Base-by-base conservation (phyloP, 2,329 filamentous ascomycete genomes). In the Colletotrichum coccodes region DNA sequence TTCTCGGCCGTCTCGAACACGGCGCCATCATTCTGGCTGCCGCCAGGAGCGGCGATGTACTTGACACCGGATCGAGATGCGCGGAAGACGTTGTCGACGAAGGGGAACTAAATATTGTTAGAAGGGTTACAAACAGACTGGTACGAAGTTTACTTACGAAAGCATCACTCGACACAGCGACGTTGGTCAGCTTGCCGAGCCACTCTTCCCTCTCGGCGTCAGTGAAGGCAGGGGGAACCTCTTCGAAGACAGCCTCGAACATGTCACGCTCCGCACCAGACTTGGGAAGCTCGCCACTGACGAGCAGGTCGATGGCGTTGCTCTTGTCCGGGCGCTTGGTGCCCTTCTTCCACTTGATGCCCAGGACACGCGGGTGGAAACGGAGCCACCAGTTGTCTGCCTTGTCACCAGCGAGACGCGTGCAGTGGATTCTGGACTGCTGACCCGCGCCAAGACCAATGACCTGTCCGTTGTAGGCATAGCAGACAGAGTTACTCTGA, bases 321-420 rank as follows among this genome's bases (percentile, higher is more conserved):
- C 93, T 97, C 90, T 98, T 99, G 81, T 98, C 95, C 53, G 96
- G 89, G 66, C 96, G 91, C 90, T 98, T 98, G 78, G 93, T 94
- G 76, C 96, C 95, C 85, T 96, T 95, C 89, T 97, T 98, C 94
- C 94, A 99, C 85, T 95, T 93, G 80, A 99, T 92, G 77, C 85
- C 87, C 57, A 98, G 87, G 14, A 96, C 93, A 60, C 94, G 92
- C 74, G 94, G 91, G 85, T 98, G 93, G 90, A 98, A 98, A 76
- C 96, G 93, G 87, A 99, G 92, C 96, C 95, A 99, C 95, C 95
- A 98, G 87, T 97, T 98, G 83, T 99, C 96, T 56, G 95, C 94
- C 87, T 99, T 99, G 86, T 98, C 95, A 70, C 96, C 96, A 12
- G 96, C 96, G 59, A 99, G 90, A 73, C 96, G 92, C 47, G 96